phyloP scores from a whole-genome alignment of 352 stramenopile genomes.

The Pseudoperonospora humuli region DNA sequence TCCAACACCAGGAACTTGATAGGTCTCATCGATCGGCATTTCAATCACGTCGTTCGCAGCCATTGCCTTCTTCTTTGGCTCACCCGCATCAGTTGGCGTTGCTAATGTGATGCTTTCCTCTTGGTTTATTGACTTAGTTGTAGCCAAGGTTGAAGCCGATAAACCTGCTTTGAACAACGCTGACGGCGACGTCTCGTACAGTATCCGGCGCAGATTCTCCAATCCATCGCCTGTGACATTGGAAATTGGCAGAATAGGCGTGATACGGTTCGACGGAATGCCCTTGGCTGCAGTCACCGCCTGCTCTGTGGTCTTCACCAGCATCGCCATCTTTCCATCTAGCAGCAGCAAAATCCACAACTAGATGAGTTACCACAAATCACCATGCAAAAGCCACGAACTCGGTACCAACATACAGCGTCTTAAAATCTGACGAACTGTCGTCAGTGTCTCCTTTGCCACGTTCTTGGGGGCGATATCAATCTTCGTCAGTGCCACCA shows the following conservation, averaged over 20 bases:
- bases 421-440: slow-evolving; percentile 81
- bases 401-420: slow-evolving; percentile 41
- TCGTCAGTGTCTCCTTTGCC: slow-evolving; percentile 88
- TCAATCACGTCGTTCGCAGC: slow-evolving; percentile 48
- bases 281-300: slow-evolving; percentile 82
- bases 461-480: slow-evolving; percentile 91
- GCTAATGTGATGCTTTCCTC: slow-evolving; percentile 24
- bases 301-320: slow-evolving; percentile 85
- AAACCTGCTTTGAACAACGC: slow-evolving; percentile 72
- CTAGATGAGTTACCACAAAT: not conserved
- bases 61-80: slow-evolving; percentile 12
- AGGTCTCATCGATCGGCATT: slow-evolving; percentile 86
- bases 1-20: slow-evolving; percentile 90
- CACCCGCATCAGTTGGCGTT: slow-evolving; percentile 4
- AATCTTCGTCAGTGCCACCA: slow-evolving; percentile 93
- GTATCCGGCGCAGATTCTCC: slow-evolving; percentile 65
- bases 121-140: slow-evolving; percentile 52
- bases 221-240: slow-evolving; percentile 95
- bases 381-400: not conserved
- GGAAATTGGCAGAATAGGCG: slow-evolving; percentile 95
- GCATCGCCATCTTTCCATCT: slow-evolving; percentile 91
- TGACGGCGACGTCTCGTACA: slow-evolving; percentile 54
- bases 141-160: slow-evolving; percentile 45
- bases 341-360: slow-evolving; percentile 2
- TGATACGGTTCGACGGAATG: slow-evolving; percentile 88